phyloP scores from a whole-genome alignment of 139 green algal genomes.

The Pseudopediastrum boryanum region DNA sequence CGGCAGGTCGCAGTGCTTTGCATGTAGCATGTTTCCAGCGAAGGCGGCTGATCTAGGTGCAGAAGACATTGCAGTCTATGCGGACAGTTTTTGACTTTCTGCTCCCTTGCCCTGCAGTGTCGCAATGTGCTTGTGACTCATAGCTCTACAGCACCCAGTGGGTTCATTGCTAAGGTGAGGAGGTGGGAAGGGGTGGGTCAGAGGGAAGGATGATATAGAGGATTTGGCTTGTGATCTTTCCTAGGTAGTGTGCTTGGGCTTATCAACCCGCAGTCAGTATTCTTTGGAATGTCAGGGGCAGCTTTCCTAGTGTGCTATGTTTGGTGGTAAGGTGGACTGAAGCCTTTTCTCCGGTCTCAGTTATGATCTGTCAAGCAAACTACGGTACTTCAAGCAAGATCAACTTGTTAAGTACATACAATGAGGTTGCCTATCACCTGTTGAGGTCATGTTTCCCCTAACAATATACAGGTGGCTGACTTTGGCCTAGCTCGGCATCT shows the following conservation, averaged over 20 bases:
- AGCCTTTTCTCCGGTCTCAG: too few relatives aligned
- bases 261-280: conserved; percentile 4
- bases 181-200: too few relatives aligned
- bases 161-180: conserved; percentile 23
- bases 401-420: too few relatives aligned
- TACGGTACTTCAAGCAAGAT: too few relatives aligned
- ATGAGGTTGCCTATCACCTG: too few relatives aligned
- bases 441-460: neutral
- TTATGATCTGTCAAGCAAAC: too few relatives aligned
- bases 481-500: neutral
- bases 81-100: neutral
- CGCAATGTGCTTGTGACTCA: conserved; percentile 28
- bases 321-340: too few relatives aligned
- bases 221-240: too few relatives aligned
- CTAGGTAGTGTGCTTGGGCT: too few relatives aligned
- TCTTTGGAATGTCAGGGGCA: neutral
- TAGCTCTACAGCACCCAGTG: neutral
- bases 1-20: neutral
- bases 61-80: neutral
- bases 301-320: neutral
- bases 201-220: too few relatives aligned
- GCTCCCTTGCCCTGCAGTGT: conserved; percentile 4
- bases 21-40: neutral
- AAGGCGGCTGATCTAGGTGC: neutral
- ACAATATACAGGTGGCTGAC: neutral